These are phyloP conservation scores for Hawksworthiomyces lignivorus DNA, from an alignment of 2,329 filamentous ascomycete genomes.

Conservation along the genomic window DNA sequence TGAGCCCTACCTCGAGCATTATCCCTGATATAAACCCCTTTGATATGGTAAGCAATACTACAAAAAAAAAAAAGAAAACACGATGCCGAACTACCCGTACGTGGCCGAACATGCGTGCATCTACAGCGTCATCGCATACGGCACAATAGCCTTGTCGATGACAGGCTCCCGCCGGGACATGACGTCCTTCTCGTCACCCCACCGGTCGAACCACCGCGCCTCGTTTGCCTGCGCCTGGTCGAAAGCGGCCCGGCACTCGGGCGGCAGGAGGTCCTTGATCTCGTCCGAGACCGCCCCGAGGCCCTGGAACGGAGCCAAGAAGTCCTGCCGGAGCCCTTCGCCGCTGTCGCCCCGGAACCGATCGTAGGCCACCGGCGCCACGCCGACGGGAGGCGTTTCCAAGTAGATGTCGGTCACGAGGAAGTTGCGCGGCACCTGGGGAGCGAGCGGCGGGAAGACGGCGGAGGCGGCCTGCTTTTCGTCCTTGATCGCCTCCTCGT, in stretches of 20 bases:
- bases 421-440: constrained; percentile 47
- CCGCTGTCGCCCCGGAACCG: constrained; percentile 21
- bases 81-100: no score
- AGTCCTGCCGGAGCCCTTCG: constrained; percentile 32
- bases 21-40: no score
- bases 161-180: constrained; percentile 43
- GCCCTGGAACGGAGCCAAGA: constrained; percentile 49
- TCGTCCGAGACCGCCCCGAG: constrained; percentile 58
- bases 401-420: constrained; percentile 47
- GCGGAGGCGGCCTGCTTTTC: constrained; percentile 17
- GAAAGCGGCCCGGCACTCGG: constrained; percentile 66
- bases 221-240: constrained; percentile 59
- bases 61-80: background rate
- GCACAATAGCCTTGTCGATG: constrained; percentile 58
- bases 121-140: constrained; percentile 38
- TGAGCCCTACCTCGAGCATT: no score
- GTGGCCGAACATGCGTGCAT: no score
- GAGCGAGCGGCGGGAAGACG: constrained; percentile 40
- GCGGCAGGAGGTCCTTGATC: constrained; percentile 56
- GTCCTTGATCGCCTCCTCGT: constrained; percentile 19
- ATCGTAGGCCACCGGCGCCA: constrained; percentile 38
- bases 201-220: constrained; percentile 63
- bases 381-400: constrained; percentile 41
- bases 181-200: constrained; percentile 60
- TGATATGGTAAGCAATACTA: no score